Conservation (phyloP, 2,329 filamentous ascomycete species). For the Leptographium galeiforme region DNA sequence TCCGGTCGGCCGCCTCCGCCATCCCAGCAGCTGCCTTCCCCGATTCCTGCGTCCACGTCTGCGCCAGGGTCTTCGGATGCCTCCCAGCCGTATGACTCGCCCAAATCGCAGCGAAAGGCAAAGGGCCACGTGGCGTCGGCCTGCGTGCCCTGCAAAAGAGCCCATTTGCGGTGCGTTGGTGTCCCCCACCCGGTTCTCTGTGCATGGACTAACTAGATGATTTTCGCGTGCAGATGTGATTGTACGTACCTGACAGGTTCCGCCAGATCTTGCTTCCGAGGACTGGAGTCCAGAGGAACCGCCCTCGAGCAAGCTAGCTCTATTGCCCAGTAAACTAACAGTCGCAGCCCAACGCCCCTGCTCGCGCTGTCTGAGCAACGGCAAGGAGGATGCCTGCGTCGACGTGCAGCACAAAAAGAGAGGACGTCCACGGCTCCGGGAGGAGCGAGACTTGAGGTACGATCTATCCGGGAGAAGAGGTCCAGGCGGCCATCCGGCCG, state of each 20-base stretch:
- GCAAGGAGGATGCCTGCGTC: slow-evolving; percentile 67
- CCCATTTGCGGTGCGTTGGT: slow-evolving; percentile 52
- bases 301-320: too few relatives aligned
- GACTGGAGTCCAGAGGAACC: too few relatives aligned
- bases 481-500: slow-evolving; percentile 26
- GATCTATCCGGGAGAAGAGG: slow-evolving; percentile 33
- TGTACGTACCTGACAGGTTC: slow-evolving; percentile 36
- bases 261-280: neutral
- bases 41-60: slow-evolving; percentile 11
- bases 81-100: slow-evolving; percentile 34
- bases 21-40: slow-evolving; percentile 31
- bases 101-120: slow-evolving; percentile 52
- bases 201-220: slow-evolving; percentile 1
- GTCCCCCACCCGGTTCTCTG: neutral
- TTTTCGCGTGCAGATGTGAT: slow-evolving; percentile 39
- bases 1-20: slow-evolving; percentile 17
- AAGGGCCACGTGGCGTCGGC: slow-evolving; percentile 76
- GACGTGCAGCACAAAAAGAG: slow-evolving; percentile 82
- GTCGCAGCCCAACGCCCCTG: slow-evolving; percentile 58
- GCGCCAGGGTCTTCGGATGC: neutral
- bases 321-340: neutral
- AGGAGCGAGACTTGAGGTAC: slow-evolving; percentile 51
- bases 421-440: slow-evolving; percentile 62
- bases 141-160: slow-evolving; percentile 74
- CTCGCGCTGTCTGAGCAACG: slow-evolving; percentile 61